Evolutionary conservation across 2,329 filamentous ascomycete genomes (phyloP), one percentile per base, ranked within the genome.

Genomic region (Phoma herbarum): DNA sequence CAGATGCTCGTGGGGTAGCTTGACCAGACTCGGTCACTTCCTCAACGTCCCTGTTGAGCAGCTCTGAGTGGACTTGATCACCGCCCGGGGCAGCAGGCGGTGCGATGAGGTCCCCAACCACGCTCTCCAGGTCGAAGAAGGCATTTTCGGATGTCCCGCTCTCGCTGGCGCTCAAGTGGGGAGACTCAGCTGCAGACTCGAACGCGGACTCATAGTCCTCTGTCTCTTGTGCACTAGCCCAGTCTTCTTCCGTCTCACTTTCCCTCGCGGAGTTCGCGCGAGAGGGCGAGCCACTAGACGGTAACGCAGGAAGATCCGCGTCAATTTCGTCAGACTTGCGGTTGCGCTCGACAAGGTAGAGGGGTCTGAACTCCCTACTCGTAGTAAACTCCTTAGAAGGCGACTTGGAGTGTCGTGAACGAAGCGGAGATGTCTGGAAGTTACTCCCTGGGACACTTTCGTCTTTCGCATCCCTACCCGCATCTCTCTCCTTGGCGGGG

Each of bases 301-400:
- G 83, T 14, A 88, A 77, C 26, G 82, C 83, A 7, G 86, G 85
- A 2, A 87, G 74, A 3, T 79, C 69, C 41, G 82, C 77, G 5
- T 70, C 68, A 14, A 72, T 52, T 33, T 75, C 73, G 22, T 67
- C 61, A 20, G 70, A 64, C 53, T 77, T 76, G 22, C 74, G 65
- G 43, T 76, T 85, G 28, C 82, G 87, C 75, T 96, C 91, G 7
- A 96, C 86, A 22, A 97, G 87, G 76, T 91, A 94, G 9, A 97
- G 80, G 0, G 93, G 93, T 65, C 90, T 88, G 69, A 93, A 89
- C 71, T 95, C 92, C 18, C 83, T 84, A 63, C 78, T 85, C 43
- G 77, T 77, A 59, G 78, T 81, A 70, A 85, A 85, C 61, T 86
- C 83, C 4, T 79, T 78, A 1, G 84, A 86, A 51, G 77, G 78